Evolutionary conservation across 2,329 filamentous ascomycete genomes (phyloP).

Genomic region (Xylaria sp.): DNA sequence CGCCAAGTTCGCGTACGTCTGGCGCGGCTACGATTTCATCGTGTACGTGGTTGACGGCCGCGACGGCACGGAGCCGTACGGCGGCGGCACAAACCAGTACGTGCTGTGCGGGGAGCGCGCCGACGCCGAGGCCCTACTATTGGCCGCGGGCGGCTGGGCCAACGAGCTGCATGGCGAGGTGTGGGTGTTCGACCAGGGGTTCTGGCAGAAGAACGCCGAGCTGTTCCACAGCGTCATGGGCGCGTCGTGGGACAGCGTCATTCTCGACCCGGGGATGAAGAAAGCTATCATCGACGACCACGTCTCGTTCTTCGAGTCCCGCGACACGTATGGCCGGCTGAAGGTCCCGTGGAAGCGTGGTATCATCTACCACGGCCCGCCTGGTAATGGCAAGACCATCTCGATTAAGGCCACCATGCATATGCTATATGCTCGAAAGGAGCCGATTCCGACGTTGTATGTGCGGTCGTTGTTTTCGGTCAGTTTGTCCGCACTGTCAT

Average conservation of each 20-base stretch:
- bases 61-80: constrained; percentile 51
- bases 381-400: constrained; percentile 74
- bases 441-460: constrained; percentile 68
- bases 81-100: constrained; percentile 51
- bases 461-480: constrained; percentile 62
- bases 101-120: constrained; percentile 50
- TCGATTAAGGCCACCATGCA: constrained; percentile 77
- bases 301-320: constrained; percentile 69
- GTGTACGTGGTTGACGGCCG: constrained; percentile 56
- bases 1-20: constrained; percentile 57
- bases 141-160: constrained; percentile 64
- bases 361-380: constrained; percentile 73
- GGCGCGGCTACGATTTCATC: constrained; percentile 56
- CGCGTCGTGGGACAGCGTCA: constrained; percentile 72
- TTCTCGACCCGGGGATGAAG: constrained; percentile 73
- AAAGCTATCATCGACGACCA: constrained; percentile 71
- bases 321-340: constrained; percentile 67
- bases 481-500: constrained; percentile 34
- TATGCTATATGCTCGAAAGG: constrained; percentile 63
- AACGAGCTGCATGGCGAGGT: constrained; percentile 70
- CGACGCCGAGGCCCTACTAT: constrained; percentile 61
- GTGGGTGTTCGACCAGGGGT: constrained; percentile 72
- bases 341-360: constrained; percentile 78
- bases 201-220: constrained; percentile 70
- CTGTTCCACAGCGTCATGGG: constrained; percentile 67